These are phyloP conservation scores for Chaetomium tenue DNA, from an alignment of 495 filamentous ascomycete genomes.

Conservation along the genomic window DNA sequence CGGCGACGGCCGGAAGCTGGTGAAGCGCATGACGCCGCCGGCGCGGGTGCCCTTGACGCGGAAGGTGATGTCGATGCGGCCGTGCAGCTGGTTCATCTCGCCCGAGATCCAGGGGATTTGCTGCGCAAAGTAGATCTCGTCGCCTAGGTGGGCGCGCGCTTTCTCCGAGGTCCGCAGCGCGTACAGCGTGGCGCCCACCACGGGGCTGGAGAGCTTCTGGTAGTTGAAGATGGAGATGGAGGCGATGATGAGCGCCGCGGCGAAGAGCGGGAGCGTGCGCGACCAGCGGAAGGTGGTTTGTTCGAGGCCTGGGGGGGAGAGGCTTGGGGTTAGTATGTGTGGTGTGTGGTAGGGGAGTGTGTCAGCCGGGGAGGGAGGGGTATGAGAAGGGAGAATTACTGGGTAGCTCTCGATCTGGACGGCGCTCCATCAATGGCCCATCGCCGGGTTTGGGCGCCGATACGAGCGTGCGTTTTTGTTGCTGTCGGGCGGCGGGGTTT, in stretches of 20 bases:
- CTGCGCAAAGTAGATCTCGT: conserved; percentile 87
- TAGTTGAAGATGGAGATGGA: conserved; percentile 95
- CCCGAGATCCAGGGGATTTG: conserved; percentile 92
- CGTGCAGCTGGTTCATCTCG: conserved; percentile 90
- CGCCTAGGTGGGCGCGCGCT: conserved; percentile 75
- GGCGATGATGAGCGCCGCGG: conserved; percentile 58
- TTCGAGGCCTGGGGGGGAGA: conserved; percentile 30
- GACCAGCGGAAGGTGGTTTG: conserved; percentile 42
- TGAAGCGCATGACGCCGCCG: conserved; percentile 75
- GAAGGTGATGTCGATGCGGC: conserved; percentile 82
- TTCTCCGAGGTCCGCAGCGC: conserved; percentile 74
- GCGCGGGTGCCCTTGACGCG: conserved; percentile 78
- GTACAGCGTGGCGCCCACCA: conserved; percentile 84
- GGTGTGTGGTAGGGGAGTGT: background rate
- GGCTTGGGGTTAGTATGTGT: too few relatives aligned
- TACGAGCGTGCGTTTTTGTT: conserved; percentile 36
- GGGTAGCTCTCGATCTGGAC: conserved; percentile 78
- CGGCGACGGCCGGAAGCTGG: conserved; percentile 67
- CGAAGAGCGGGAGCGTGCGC: conserved; percentile 55
- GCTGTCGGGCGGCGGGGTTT: conserved; percentile 8
- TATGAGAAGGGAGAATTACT: conserved; percentile 32
- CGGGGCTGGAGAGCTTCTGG: conserved; percentile 80
- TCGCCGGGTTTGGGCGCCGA: conserved; percentile 51
- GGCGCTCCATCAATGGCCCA: conserved; percentile 75
- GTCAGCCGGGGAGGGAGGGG: background rate